Evolutionary conservation across 805 yeast genomes (phyloP).

Genomic region (Metschnikowia gelsemii): DNA sequence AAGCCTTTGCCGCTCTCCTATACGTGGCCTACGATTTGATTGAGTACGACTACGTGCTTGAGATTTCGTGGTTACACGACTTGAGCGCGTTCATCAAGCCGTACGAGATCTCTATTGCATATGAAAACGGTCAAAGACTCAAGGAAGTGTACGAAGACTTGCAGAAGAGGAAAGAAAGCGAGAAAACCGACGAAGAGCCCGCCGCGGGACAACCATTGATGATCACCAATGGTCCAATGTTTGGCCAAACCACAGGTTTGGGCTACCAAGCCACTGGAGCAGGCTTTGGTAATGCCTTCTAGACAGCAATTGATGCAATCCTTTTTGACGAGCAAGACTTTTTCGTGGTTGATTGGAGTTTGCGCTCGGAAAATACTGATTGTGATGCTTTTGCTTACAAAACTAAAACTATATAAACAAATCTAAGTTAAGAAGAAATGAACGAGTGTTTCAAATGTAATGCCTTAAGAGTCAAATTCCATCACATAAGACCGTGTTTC

Average conservation of each 20-base stretch:
- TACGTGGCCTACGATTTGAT: constrained; percentile 81
- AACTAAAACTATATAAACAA: not conserved
- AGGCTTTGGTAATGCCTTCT: constrained; percentile 60
- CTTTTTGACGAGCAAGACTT: not conserved
- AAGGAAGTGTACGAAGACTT: constrained; percentile 67
- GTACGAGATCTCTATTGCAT: constrained; percentile 78
- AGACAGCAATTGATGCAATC: constrained; percentile 2
- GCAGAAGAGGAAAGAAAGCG: constrained; percentile 64
- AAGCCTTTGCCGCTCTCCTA: constrained; percentile 87
- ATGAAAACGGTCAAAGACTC: constrained; percentile 71
- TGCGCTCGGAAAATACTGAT: not conserved
- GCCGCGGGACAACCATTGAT: constrained; percentile 66
- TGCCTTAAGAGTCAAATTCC: not conserved
- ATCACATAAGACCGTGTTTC: constrained; percentile 3
- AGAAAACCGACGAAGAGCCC: constrained; percentile 48
- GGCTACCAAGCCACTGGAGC: constrained; percentile 72
- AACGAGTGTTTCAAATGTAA: not conserved
- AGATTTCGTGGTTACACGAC: constrained; percentile 86
- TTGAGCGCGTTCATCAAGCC: constrained; percentile 88
- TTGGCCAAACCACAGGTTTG: constrained; percentile 43
- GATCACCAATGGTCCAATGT: constrained; percentile 73
- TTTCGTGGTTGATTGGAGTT: constrained; percentile 19
- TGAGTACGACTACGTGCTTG: constrained; percentile 79
- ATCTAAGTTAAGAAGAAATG: not conserved
- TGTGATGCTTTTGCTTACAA: not conserved